These are phyloP conservation scores for Juncus inflexus DNA, from an alignment of 176 grass and related monocot genomes.

Conservation along the genomic window DNA sequence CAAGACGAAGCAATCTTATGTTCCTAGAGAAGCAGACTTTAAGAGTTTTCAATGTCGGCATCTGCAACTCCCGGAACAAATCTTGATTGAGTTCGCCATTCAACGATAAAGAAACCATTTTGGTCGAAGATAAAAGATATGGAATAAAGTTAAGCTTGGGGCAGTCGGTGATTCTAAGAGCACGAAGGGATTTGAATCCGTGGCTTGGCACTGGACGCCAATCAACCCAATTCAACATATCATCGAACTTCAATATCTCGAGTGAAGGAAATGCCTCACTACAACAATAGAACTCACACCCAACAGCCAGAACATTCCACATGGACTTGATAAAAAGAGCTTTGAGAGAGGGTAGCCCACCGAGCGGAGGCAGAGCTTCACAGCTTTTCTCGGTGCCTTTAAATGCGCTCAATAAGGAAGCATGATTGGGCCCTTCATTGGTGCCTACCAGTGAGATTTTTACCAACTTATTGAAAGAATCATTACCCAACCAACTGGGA, in stretches of 20 bases:
- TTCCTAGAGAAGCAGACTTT: too few relatives aligned
- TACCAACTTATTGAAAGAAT: constrained; percentile 26
- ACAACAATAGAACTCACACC: constrained; percentile 32
- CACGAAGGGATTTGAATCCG: constrained; percentile 26
- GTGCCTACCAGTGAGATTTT: constrained; percentile 14
- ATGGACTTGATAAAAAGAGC: constrained; percentile 10
- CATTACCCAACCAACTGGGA: constrained; percentile 36
- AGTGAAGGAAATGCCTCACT: constrained; percentile 25
- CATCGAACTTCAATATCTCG: constrained; percentile 22
- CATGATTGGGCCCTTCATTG: too few relatives aligned
- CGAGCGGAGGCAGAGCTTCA: constrained; percentile 31
- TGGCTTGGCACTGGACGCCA: constrained; percentile 26
- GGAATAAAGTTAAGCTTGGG: constrained; percentile 22
- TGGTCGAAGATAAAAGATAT: constrained; percentile 20
- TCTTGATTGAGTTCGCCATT: too few relatives aligned
- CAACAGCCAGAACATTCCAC: constrained; percentile 23
- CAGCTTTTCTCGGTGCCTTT: constrained; percentile 11
- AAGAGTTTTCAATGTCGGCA: too few relatives aligned
- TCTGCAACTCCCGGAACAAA: too few relatives aligned
- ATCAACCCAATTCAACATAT: constrained; percentile 32
- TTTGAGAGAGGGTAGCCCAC: constrained; percentile 27
- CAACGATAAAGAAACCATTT: not conserved
- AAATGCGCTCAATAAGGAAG: too few relatives aligned
- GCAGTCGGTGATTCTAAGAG: constrained; percentile 20
- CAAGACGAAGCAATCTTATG: too few relatives aligned